These are phyloP conservation scores for Astragalus glycyphyllos DNA, from an alignment of 306 rosid genomes.

Conservation along the genomic window DNA sequence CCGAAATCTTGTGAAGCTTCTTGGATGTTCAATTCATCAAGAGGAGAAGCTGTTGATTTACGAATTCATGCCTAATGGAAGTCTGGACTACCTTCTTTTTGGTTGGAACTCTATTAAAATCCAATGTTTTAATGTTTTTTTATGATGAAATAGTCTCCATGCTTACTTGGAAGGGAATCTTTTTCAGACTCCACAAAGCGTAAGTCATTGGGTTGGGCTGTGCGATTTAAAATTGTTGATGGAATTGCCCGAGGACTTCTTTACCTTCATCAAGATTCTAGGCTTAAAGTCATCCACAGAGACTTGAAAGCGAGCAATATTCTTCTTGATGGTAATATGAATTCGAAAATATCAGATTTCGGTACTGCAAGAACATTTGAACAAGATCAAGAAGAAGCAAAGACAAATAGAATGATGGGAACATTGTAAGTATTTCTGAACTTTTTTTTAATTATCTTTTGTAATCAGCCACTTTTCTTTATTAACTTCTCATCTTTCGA, in stretches of 20 bases:
- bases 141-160: neutral
- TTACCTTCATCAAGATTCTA: constrained; percentile 61
- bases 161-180: neutral
- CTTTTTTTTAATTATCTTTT: too few species aligned
- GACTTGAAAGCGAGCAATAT: constrained; percentile 56
- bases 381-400: constrained; percentile 50
- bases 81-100: constrained; percentile 48
- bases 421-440: constrained; percentile 49
- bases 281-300: neutral
- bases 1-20: constrained; percentile 60
- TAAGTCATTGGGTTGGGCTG: constrained; percentile 45
- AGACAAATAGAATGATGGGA: constrained; percentile 56
- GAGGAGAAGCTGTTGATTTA: neutral
- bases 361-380: constrained; percentile 55
- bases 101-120: constrained; percentile 13
- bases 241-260: constrained; percentile 56
- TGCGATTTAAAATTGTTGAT: constrained; percentile 47
- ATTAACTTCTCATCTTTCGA: too few species aligned
- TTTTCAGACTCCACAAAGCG: constrained; percentile 41
- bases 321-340: constrained; percentile 52
- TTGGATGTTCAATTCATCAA: constrained; percentile 53
- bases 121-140: neutral
- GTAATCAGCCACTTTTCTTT: too few species aligned
- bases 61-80: constrained; percentile 60
- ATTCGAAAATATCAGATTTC: constrained; percentile 60